Base-by-base conservation (phyloP, 129 eudicot species). In the Smallanthus sonchifolius region DNA sequence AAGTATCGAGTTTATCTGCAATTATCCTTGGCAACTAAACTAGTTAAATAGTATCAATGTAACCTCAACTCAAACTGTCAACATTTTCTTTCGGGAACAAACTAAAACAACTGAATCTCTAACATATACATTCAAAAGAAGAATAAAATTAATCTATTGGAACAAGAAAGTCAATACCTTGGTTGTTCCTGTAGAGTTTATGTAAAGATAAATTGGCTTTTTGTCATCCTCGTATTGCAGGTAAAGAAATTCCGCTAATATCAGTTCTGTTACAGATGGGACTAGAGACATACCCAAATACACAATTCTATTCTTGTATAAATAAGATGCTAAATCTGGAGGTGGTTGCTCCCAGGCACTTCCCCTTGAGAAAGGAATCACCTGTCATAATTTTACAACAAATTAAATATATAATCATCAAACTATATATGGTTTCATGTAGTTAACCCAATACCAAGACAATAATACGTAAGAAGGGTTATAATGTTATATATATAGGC, bases 171-270 rank as follows among this genome's bases (percentile, higher is more conserved):
- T 7, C 19, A 73, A 83, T 57, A 95, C 99, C 96, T 87, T 87
- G 81, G 94, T 88, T 57, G 97, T 88, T 32, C 99, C 99, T 17
- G 96, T 88, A 44, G 99, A 95, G 81, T 95, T 95, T 49, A 95
- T 69, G 79, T 95, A 95, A 42, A 95, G 87, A 69, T 95, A 95
- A 55, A 95, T 88, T 49, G 99, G 99, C 87, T 87, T 89, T 69
- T 75, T 77, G 42, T 76, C 88, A 77, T 82, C 88, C 45, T 89
- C 90, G 20, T 91, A 85, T 67, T 87, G 88, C 63, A 95, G 95
- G 84, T 85, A 95, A 56, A 91, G 81, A 78, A 95, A 88, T 77
- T 95, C 92, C 28, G 96, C 95, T 15, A 91, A 45, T 64, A 95
- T 75, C 59, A 91, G 73, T 75, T 95, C 97, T 4, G 92, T 85